Evolutionary conservation across 495 filamentous ascomycete genomes (phyloP), one percentile per base, ranked within the genome.

Genomic region (Recurvomyces mirabilis): DNA sequence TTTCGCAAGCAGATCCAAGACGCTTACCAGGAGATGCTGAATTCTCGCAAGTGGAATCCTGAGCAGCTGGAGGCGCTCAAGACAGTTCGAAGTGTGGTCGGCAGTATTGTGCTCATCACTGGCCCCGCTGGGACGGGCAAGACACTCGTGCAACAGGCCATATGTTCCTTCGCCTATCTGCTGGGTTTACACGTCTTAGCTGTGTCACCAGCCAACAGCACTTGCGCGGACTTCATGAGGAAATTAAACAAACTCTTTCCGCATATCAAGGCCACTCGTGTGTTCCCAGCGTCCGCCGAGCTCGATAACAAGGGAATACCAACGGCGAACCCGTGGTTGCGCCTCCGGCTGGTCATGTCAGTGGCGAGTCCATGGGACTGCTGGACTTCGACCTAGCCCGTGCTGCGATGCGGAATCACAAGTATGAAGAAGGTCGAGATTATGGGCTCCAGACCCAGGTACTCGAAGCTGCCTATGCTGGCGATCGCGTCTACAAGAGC

Each of bases 111-210:
- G 3, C 2, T 47, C 19, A 21, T 47, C n/a, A 47, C 34, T 34
- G 44, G 44, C 18, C 44, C 44, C 3, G 44, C 44, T 6, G 44
- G 33, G 11, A 47, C 44, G 4, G 44, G 44, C 14, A 47, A 47
- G 35, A 47, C 44, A 3, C 28, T 47, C 4, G 18, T 47, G 13
- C 44, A 47, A 22, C 24, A 37, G 17, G 44, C 32, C 12, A 7
- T 47, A 5, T 31, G 35, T 1, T 33, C 33, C 34, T 47, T 39
- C 35, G 36, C 34, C 26, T 47, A 40, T 18, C 11, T 19, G n/a
- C 24, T 39, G n/a, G 44, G 36, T 24, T 40, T 28, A 18, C 44
- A 47, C 26, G 36, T 47, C 3, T n/a, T 37, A 2, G 44, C 36
- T 15, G 14, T 47, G 1, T 26, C 44, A 5, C 44, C 44, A 17